These are phyloP conservation scores for Excoecaria agallocha DNA, from an alignment of 345 rosid species.

Conservation along the genomic window DNA sequence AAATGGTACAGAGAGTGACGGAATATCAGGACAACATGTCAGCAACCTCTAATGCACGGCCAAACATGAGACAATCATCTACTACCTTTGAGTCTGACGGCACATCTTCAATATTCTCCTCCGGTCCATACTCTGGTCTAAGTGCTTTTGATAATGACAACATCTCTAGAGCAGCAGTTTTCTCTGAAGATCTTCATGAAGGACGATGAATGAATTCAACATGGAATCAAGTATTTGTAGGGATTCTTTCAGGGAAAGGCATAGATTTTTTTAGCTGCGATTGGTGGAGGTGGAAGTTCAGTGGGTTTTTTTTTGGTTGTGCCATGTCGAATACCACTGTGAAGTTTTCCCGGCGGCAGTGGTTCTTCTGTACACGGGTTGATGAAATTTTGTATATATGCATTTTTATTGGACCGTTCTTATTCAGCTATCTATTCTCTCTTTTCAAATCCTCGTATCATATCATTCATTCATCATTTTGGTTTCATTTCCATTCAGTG, in stretches of 20 bases:
- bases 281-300: conserved; percentile 16
- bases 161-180: conserved; percentile 69
- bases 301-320: conserved; percentile 18
- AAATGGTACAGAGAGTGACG: conserved; percentile 86
- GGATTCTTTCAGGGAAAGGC: conserved; percentile 18
- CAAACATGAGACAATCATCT: conserved; percentile 79
- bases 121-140: conserved; percentile 90
- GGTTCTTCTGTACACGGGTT: conserved; percentile 22
- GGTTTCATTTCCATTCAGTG: neutral
- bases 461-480: neutral
- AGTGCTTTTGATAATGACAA: conserved; percentile 74
- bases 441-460: neutral
- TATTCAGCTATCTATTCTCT: neutral
- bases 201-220: conserved; percentile 54
- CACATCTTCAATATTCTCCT: conserved; percentile 92
- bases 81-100: conserved; percentile 92
- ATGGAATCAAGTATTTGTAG: conserved; percentile 1
- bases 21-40: conserved; percentile 69
- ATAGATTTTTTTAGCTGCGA: conserved; percentile 22
- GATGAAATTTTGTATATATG: conserved; percentile 42
- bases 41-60: conserved; percentile 41
- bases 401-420: conserved; percentile 21
- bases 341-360: conserved; percentile 26
- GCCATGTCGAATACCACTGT: conserved; percentile 20
- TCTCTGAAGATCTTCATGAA: conserved; percentile 97